Evolutionary conservation across 345 rosid species (phyloP), one percentile per base, ranked within the genome.

Genomic region (Camelina neglecta): DNA sequence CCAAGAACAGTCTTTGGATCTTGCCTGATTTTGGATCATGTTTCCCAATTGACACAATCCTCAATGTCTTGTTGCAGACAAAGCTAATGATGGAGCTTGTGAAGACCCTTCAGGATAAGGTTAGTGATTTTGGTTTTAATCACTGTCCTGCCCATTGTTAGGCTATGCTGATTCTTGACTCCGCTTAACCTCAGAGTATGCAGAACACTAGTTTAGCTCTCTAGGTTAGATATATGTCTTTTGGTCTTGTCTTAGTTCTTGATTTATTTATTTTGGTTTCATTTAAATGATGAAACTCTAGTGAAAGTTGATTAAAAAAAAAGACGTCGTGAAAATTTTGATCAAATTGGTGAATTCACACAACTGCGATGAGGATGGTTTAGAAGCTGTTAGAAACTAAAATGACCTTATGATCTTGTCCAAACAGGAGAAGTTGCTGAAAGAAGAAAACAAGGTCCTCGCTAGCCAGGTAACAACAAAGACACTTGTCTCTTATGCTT

Each of bases 31-130:
- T 29, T 29, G 31, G 38, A 35, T 35, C 38, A 35, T 35, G 38
- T 35, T 35, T 35, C 2, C 38, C 8, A 7, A 35, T 49, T 62
- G 59, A 51, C 70, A 33, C 8, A 26, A 36, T 60, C 45, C 12
- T 7, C 13, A 56, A 31, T 71, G 21, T 44, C 33, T 12, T 38
- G 5, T 39, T 65, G 33, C 20, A 77, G 81, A 3, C 72, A 29
- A 54, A 77, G 41, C 55, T 65, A 4, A 57, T 23, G 39, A 57
- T 57, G 54, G 81, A 71, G 53, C 0, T 7, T 38, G 8, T 77
- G 72, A 71, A 71, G 63, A 48, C 54, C 8, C 81, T 41, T 58
- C 10, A 59, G 65, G 81, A 57, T 49, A 77, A 65, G 76, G 76
- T 77, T 20, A 56, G 72, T 57, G 23, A 1, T 1, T 11, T 67